Conservation (phyloP, 345 rosid genomes). For the Eucalyptus dawsonii region DNA sequence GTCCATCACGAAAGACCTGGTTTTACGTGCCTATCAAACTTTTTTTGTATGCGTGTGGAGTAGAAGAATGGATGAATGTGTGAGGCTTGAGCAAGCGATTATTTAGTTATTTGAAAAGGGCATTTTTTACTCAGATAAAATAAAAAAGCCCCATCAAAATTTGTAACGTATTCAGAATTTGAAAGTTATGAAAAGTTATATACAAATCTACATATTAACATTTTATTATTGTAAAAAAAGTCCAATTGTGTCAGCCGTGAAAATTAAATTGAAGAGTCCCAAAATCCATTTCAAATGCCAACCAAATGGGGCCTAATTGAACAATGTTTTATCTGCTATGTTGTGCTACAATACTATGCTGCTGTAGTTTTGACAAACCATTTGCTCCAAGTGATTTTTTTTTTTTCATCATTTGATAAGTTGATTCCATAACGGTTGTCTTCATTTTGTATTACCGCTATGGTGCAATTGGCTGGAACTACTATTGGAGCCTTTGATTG, state of each 20-base stretch:
- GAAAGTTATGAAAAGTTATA: background rate
- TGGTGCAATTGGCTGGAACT: background rate
- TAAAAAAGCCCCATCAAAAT: background rate
- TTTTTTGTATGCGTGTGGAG: background rate
- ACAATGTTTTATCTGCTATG: background rate
- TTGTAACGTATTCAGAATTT: background rate
- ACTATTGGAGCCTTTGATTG: background rate
- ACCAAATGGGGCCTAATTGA: too few species aligned
- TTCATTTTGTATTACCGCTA: background rate
- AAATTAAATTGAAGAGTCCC: background rate
- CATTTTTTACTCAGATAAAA: background rate
- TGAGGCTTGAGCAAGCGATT: background rate
- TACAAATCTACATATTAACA: background rate
- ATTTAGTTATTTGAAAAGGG: background rate
- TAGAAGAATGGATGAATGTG: background rate
- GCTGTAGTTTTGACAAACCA: background rate
- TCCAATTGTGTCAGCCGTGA: background rate
- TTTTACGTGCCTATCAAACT: background rate
- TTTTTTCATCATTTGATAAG: background rate
- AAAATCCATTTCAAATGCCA: too few species aligned
- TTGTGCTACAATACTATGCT: background rate
- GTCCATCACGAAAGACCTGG: background rate
- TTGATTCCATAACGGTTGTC: background rate
- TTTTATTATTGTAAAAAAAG: background rate
- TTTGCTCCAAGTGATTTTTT: background rate